Conservation (phyloP, 306 rosid genomes). For the Phaseolus lunatus region DNA sequence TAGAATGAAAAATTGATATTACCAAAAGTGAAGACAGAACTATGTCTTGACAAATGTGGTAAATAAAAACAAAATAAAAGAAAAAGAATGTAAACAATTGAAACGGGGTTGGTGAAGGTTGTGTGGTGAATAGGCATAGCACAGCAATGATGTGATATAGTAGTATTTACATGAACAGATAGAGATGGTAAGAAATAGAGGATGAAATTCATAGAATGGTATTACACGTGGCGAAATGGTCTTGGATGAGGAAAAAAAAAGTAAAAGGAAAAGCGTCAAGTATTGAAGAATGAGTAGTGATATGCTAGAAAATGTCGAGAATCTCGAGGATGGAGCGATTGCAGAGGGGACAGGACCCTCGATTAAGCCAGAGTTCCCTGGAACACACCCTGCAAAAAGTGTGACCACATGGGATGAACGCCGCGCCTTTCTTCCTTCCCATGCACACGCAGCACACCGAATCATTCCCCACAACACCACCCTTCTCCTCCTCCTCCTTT, state of each 20-base stretch:
- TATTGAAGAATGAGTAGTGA: neutral
- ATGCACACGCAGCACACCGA: conserved; percentile 96
- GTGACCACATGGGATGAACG: conserved; percentile 98
- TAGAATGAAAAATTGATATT: no score
- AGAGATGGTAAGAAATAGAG: neutral
- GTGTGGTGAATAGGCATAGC: no score
- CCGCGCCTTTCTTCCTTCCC: conserved; percentile 87
- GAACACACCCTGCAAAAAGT: conserved; percentile 97
- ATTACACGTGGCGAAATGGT: neutral
- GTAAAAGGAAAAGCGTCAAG: neutral
- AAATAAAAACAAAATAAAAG: neutral
- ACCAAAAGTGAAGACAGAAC: no score
- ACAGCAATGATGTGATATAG: no score
- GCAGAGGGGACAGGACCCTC: conserved; percentile 94
- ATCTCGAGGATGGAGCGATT: conserved; percentile 92
- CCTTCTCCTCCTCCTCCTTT: neutral
- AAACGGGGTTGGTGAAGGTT: no score
- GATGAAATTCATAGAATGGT: neutral
- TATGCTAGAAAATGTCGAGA: conserved; percentile 75
- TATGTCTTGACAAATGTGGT: neutral
- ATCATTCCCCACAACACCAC: conserved; percentile 52
- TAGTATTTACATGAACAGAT: neutral
- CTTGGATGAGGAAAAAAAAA: neutral
- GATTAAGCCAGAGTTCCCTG: conserved; percentile 92
- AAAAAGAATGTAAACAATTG: no score